Evolutionary conservation across 257 asterid species (phyloP).

Genomic region (Verbascum thapsus): DNA sequence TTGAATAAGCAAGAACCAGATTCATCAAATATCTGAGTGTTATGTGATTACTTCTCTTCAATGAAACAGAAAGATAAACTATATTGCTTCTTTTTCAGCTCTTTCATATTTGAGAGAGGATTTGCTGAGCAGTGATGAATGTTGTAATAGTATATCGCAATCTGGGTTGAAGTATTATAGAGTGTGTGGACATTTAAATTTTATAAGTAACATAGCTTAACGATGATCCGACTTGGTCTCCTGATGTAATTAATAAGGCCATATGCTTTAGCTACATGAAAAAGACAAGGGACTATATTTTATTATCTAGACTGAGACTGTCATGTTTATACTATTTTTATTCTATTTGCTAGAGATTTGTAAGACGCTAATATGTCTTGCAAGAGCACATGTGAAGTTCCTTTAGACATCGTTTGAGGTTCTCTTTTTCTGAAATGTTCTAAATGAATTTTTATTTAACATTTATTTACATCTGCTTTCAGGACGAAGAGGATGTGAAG

Average conservation of each 20-base stretch:
- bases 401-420: constrained; percentile 11
- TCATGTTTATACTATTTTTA: constrained; percentile 9
- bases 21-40: constrained; percentile 6
- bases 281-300: constrained; percentile 11
- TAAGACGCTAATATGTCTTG: constrained; percentile 5
- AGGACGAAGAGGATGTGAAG: constrained; percentile 99
- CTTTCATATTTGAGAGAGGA: background rate
- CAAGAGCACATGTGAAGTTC: constrained; percentile 19
- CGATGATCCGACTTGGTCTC: background rate
- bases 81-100: background rate
- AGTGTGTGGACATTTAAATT: constrained; percentile 1
- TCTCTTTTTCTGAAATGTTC: constrained; percentile 21
- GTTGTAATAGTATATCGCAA: background rate
- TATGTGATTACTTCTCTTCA: constrained; percentile 2
- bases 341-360: constrained; percentile 13
- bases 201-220: background rate
- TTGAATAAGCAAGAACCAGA: background rate
- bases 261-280: background rate
- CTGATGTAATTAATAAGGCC: background rate
- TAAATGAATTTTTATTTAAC: constrained; percentile 15
- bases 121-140: constrained; percentile 17
- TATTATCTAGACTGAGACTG: background rate
- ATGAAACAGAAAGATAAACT: background rate
- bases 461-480: constrained; percentile 38
- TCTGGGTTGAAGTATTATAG: constrained; percentile 16